Percentiles rank a stretch among this genome's conserved stretches.
Conservation (phyloP, 2,329 filamentous ascomycete species). For the Keithomyces neogunnii region DNA sequence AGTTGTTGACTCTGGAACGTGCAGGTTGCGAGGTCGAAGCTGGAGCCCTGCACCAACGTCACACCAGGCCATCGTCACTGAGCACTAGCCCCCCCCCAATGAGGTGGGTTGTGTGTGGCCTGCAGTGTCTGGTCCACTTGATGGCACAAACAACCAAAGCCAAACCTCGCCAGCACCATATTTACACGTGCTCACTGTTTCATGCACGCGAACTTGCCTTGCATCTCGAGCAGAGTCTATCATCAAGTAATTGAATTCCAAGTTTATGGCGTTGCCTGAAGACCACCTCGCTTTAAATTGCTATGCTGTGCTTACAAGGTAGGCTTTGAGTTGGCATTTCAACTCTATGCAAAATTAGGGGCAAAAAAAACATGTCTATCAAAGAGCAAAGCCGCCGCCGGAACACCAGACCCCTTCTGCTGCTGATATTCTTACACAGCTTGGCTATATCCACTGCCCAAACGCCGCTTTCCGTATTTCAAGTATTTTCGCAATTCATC, state of each 20-base stretch:
- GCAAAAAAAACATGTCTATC: neutral
- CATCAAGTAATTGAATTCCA: too few relatives aligned
- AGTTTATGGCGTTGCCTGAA: neutral
- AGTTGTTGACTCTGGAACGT: neutral
- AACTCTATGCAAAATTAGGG: neutral
- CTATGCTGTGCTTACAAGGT: neutral
- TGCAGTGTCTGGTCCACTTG: too few relatives aligned
- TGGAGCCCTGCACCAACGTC: neutral
- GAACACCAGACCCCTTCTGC: neutral
- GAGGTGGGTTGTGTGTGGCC: too few relatives aligned
- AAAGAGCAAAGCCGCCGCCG: neutral
- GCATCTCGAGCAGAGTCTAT: too few relatives aligned
- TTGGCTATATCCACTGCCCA: constrained; percentile 56
- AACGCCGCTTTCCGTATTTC: constrained; percentile 48
- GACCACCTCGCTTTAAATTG: neutral
- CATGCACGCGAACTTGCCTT: too few relatives aligned
- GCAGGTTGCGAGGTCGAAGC: neutral
- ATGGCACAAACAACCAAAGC: too few relatives aligned
- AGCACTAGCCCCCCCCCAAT: too few relatives aligned
- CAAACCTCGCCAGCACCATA: too few relatives aligned
- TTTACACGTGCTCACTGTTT: too few relatives aligned
- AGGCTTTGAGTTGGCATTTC: neutral
- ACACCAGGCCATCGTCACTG: neutral
- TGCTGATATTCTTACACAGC: constrained; percentile 38
- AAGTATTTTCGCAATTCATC: constrained; percentile 85